Base-by-base conservation (phyloP, 2,329 filamentous ascomycete species). In the Fusarium pseudocircinatum region DNA sequence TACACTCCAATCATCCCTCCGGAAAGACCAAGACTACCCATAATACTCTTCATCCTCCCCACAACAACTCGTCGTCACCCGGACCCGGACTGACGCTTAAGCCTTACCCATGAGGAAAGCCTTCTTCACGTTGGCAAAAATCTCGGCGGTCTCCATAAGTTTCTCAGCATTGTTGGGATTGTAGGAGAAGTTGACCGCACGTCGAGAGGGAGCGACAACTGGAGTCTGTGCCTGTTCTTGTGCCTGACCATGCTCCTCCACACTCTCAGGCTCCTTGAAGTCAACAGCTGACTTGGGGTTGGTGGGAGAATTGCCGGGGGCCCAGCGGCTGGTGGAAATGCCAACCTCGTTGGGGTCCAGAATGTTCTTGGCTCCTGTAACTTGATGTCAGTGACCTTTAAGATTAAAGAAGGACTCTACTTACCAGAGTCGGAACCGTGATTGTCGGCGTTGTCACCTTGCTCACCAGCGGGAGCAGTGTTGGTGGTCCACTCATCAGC, bases 241-340 rank as follows among this genome's bases (percentile, higher is more conserved):
- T 24, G 4, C 16, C 37, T 56, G 22, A 2, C 13, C 4, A 9
- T 32, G 28, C 1, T 12, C 22, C 16, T 14, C 16, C 24, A 12
- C n/a, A 7, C 18, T 24, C n/a, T 34, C 37, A 6, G 40, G 9
- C 0, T 32, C 62, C 9, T 46, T 34, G 7, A 14, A 10, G 14
- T 56, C 26, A 4, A 46, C 26, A 4, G 30, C 24, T 28, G 26
- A 28, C 30, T 57, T 40, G 14, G 44, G 28, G 26, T 65, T 65
- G 16, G 28, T 16, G 15, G 67, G 54, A 12, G 46, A 15, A 14
- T 54, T 54, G 2, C 34, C 50, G 2, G 43, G 18, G 14, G 67
- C 73, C 73, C 70, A 73, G 20, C 67, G 58, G 26, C 73, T 75
- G 15, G 70, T 52, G 7, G 60, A 32, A 22, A 75, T 16, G 2